Evolutionary conservation across 345 rosid genomes (phyloP), one percentile per base, ranked within the genome.

Genomic region (Eucalyptus pumila): DNA sequence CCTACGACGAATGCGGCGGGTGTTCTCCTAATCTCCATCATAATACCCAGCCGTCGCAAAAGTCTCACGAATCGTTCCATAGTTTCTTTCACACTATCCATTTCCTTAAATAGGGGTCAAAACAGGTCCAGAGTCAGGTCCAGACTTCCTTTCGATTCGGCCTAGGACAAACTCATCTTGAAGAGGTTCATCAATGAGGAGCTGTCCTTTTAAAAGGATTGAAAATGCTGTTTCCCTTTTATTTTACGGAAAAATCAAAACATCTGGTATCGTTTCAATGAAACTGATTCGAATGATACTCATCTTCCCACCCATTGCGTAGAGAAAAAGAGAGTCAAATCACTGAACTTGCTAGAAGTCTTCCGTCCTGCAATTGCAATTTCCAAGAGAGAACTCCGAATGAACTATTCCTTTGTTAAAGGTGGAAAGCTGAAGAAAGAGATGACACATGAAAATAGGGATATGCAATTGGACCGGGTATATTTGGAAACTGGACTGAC

Each of bases 401-500:
- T 12, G 32, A 60, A 27, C 16, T 27, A 6, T 12, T 3, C 69
- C 69, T 60, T 30, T 0, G 32, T 27, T 13, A 27, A 60, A 60
- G 15, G 32, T 12, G 3, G 8, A 3, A 65, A 9, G 72, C 1
- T 65, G 19, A 65, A 65, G 56, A 27, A 30, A 62, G 72, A 62
- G 37, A 65, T 30, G n/a, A 65, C 72, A 17, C 56, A 3, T 51
- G 56, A 19, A 51, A 51, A 51, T 51, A 51, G 21, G 54, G 4
- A 8, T 51, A 3, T 51, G 54, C 8, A 51, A 51, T 3, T 51
- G 21, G 8, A 6, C 1, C 0, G 8, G 21, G 1, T 51, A 51
- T 51, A 51, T 1, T 51, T 51, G 1, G 21, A 7, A 51, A 51
- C 4, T 1, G 1, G 21, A 51, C 1, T 1, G 21, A 51, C 21